phyloP scores from a whole-genome alignment of 352 stramenopile genomes.

The Phytophthora chlamydospora region DNA sequence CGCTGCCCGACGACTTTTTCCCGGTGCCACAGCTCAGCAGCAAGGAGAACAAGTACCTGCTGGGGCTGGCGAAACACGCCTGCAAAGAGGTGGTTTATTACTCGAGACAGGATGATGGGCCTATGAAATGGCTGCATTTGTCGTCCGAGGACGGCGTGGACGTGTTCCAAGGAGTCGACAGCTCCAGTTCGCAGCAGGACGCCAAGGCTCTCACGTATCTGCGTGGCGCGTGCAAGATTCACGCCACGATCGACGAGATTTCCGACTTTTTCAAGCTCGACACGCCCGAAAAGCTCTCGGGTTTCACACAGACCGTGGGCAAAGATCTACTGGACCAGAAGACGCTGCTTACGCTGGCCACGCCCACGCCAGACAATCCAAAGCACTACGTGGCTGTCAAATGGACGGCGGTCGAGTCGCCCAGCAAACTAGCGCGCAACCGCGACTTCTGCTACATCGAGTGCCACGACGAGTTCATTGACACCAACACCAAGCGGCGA shows the following conservation, averaged over 20 bases:
- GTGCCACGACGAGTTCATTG: constrained; percentile 86
- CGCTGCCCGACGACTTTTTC: constrained; percentile 78
- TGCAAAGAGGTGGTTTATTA: constrained; percentile 90
- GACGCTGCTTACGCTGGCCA: constrained; percentile 70
- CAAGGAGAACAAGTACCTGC: constrained; percentile 73
- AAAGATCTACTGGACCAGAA: constrained; percentile 85
- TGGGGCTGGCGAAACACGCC: constrained; percentile 73
- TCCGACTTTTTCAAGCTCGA: constrained; percentile 84
- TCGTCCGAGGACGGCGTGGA: constrained; percentile 74
- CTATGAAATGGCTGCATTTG: constrained; percentile 83
- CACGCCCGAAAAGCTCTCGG: constrained; percentile 68
- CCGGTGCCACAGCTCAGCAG: constrained; percentile 55
- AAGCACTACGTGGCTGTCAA: constrained; percentile 87
- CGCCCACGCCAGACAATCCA: constrained; percentile 70
- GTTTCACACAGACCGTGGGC: constrained; percentile 73
- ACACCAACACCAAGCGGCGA: constrained; percentile 66
- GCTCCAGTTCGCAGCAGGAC: constrained; percentile 27
- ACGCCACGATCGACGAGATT: constrained; percentile 81
- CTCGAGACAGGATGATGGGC: constrained; percentile 64
- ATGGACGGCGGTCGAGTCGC: constrained; percentile 82
- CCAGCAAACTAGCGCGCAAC: constrained; percentile 73
- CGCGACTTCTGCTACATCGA: constrained; percentile 88
- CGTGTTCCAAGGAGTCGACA: constrained; percentile 77
- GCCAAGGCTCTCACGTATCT: constrained; percentile 68
- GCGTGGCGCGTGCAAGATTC: constrained; percentile 68